phyloP scores from a whole-genome alignment of 345 rosid genomes.

The Eucalyptus brandiana region DNA sequence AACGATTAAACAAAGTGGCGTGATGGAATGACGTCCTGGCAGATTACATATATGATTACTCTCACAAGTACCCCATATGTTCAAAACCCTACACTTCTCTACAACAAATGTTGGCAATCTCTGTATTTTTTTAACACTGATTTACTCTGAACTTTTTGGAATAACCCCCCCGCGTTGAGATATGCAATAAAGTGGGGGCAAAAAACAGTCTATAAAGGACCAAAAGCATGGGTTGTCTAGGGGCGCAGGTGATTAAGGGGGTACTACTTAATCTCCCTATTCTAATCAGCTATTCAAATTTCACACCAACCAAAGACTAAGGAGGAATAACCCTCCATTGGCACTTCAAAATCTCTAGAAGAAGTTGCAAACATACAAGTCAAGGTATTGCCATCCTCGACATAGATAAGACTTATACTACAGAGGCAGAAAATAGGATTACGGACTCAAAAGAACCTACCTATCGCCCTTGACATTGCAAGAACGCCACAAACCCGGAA shows the following conservation, averaged over 20 bases:
- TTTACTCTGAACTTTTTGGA: neutral
- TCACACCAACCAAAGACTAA: neutral
- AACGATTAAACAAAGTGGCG: neutral
- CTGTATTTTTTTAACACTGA: neutral
- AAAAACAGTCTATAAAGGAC: neutral
- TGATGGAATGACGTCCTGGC: neutral
- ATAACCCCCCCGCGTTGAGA: neutral
- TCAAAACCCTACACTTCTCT: neutral
- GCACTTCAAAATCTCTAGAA: neutral
- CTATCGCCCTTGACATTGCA: constrained; percentile 89
- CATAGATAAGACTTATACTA: neutral
- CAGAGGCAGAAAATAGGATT: neutral
- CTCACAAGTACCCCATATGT: neutral
- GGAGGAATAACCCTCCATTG: neutral
- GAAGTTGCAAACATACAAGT: neutral
- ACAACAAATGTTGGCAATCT: neutral
- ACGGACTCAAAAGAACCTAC: constrained; percentile 3
- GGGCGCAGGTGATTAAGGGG: neutral
- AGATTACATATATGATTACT: neutral
- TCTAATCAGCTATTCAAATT: neutral
- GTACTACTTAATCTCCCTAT: neutral
- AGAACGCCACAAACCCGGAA: constrained; percentile 72
- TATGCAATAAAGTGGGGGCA: neutral
- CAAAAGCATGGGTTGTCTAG: neutral
- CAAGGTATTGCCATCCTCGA: neutral